Conservation (phyloP, 495 filamentous ascomycete genomes). For the Hypoxylon intermedium region DNA sequence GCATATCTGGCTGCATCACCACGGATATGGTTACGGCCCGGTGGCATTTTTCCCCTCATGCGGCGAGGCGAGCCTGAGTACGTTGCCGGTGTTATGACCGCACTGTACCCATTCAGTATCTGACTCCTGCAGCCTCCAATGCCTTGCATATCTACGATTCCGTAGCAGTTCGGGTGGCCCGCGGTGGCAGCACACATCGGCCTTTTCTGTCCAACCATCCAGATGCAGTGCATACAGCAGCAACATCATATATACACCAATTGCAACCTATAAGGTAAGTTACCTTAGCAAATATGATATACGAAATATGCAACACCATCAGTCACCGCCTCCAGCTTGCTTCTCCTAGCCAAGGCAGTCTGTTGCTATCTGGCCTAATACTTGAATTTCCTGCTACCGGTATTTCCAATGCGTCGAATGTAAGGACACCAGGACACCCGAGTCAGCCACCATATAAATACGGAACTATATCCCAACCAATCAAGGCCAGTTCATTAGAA, state of each 20-base stretch:
- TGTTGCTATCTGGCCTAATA: conserved; percentile 10
- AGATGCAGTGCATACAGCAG: too few relatives aligned
- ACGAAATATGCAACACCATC: not conserved
- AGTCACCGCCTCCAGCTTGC: too few relatives aligned
- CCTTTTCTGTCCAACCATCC: too few relatives aligned
- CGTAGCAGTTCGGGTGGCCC: not conserved
- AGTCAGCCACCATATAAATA: too few relatives aligned
- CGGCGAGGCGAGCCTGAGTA: conserved; percentile 2
- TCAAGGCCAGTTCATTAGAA: too few relatives aligned
- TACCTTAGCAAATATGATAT: not conserved
- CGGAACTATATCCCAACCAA: too few relatives aligned
- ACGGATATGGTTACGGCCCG: conserved; percentile 11
- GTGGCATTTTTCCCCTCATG: conserved; percentile 10
- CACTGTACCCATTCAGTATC: conserved; percentile 5
- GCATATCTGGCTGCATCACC: conserved; percentile 1
- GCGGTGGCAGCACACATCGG: too few relatives aligned
- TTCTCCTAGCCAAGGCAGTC: not conserved
- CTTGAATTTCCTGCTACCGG: conserved; percentile 3
- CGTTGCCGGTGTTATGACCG: conserved; percentile 5
- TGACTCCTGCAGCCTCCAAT: conserved; percentile 9
- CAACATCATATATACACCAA: too few relatives aligned
- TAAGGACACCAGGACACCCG: too few relatives aligned
- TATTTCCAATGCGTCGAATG: conserved; percentile 1
- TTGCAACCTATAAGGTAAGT: not conserved
- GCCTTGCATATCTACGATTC: conserved; percentile 15